Evolutionary conservation across 345 rosid genomes (phyloP).

Genomic region (Eucalyptus sp.): DNA sequence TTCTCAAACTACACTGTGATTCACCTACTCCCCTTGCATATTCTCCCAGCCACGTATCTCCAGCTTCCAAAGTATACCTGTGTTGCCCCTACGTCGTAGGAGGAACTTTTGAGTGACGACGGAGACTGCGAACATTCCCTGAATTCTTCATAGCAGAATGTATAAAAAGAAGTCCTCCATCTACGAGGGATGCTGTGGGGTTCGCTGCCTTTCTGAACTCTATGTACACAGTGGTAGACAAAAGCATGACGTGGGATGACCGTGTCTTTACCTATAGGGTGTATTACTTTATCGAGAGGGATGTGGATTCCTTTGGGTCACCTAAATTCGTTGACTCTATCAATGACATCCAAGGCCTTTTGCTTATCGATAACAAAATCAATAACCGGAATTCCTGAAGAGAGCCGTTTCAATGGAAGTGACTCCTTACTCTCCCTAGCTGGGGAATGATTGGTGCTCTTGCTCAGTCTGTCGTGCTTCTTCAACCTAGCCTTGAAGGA

Average conservation of each 20-base stretch:
- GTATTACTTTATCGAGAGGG: not conserved
- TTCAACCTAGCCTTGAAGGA: slow-evolving; percentile 6
- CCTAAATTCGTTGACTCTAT: slow-evolving; percentile 27
- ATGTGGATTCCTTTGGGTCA: not conserved
- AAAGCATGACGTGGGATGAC: not conserved
- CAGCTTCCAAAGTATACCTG: not conserved
- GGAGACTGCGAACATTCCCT: not conserved
- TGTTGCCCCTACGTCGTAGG: not conserved
- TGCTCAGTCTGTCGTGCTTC: slow-evolving; percentile 37
- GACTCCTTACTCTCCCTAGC: slow-evolving; percentile 27
- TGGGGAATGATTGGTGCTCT: slow-evolving; percentile 25
- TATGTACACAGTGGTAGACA: not conserved
- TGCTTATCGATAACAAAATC: slow-evolving; percentile 37
- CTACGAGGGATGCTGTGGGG: not conserved
- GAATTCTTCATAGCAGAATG: not conserved
- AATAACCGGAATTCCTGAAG: slow-evolving; percentile 30
- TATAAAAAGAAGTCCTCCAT: not conserved
- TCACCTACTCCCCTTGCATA: not conserved
- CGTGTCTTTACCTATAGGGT: not conserved
- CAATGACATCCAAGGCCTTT: slow-evolving; percentile 49
- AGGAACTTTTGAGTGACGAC: not conserved
- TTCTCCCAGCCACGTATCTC: not conserved
- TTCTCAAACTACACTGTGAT: not conserved
- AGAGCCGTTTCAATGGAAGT: slow-evolving; percentile 15
- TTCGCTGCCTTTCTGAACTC: not conserved